phyloP scores from a whole-genome alignment of 2,329 filamentous ascomycete species.

The Fusarium newnesense region DNA sequence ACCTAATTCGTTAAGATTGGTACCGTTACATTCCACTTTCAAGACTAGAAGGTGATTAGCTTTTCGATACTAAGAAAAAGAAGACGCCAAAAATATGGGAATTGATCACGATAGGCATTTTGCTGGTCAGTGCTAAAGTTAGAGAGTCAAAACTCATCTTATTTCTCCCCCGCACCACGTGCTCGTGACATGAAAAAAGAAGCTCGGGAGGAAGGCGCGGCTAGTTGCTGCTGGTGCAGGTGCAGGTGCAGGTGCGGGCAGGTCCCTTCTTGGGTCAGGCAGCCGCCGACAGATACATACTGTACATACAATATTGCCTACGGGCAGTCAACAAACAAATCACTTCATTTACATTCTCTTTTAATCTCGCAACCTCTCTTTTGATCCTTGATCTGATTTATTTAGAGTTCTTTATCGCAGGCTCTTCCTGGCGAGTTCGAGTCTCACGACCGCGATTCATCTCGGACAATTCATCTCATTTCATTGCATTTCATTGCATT shows the following conservation, averaged over 20 bases:
- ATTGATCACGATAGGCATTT: slow-evolving; percentile 3
- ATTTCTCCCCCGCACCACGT: slow-evolving; percentile 33
- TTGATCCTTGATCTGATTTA: not conserved
- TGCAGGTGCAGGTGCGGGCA: slow-evolving; percentile 9
- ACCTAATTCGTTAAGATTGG: not conserved
- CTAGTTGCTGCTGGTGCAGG: not conserved
- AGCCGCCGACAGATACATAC: slow-evolving; percentile 16
- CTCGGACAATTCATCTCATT: slow-evolving; percentile 6
- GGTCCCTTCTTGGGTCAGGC: slow-evolving; percentile 10
- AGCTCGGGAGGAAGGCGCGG: slow-evolving; percentile 13
- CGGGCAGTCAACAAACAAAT: not conserved
- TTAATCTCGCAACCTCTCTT: slow-evolving; percentile 21
- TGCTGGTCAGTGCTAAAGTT: not conserved
- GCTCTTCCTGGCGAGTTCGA: not conserved
- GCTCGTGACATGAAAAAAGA: slow-evolving; percentile 35
- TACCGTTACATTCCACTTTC: slow-evolving; percentile 5
- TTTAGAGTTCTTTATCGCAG: not conserved
- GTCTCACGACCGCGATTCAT: not conserved
- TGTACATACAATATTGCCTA: not conserved
- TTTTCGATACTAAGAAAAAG: not conserved
- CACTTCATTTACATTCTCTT: not conserved
- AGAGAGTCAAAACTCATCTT: not conserved
- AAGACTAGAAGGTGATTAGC: not conserved
- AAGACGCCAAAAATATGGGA: not conserved
- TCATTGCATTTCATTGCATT: not conserved